Percentiles rank a stretch among this genome's conserved stretches.
Conservation (phyloP, 805 yeast species). For the Candida chauliodis region DNA sequence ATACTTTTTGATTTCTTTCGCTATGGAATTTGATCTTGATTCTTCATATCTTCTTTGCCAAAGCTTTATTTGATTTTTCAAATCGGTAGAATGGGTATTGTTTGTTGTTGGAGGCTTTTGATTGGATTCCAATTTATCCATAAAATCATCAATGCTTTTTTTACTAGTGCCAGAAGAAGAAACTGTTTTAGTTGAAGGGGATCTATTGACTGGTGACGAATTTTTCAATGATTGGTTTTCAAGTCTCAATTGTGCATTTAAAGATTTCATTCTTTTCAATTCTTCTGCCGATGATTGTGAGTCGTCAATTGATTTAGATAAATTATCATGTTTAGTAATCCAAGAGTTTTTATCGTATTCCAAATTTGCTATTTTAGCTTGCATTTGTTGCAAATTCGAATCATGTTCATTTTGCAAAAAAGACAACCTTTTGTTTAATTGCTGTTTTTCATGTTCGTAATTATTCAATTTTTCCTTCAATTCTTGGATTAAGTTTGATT, state of each 20-base stretch:
- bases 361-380: conserved; percentile 18
- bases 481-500: conserved; percentile 4
- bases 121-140: conserved; percentile 9
- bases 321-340: conserved; percentile 5
- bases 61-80: conserved; percentile 30
- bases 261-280: conserved; percentile 25
- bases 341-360: conserved; percentile 13
- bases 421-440: conserved; percentile 20
- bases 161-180: conserved; percentile 1
- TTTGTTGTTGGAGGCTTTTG: not conserved
- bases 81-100: conserved; percentile 5
- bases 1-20: conserved; percentile 16
- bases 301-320: conserved; percentile 5
- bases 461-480: conserved; percentile 1
- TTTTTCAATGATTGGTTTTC: conserved; percentile 37
- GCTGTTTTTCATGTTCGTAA: conserved; percentile 17
- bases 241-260: conserved; percentile 31
- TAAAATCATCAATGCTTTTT: conserved; percentile 10
- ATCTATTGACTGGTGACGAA: conserved; percentile 3
- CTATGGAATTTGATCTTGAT: conserved; percentile 33
- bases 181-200: not conserved
- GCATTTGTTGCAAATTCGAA: conserved; percentile 15
- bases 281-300: conserved; percentile 16
- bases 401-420: conserved; percentile 23
- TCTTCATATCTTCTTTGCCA: conserved; percentile 54